These are phyloP conservation scores for Otatea glauca DNA, from an alignment of 176 grass and related monocot species.

Conservation along the genomic window DNA sequence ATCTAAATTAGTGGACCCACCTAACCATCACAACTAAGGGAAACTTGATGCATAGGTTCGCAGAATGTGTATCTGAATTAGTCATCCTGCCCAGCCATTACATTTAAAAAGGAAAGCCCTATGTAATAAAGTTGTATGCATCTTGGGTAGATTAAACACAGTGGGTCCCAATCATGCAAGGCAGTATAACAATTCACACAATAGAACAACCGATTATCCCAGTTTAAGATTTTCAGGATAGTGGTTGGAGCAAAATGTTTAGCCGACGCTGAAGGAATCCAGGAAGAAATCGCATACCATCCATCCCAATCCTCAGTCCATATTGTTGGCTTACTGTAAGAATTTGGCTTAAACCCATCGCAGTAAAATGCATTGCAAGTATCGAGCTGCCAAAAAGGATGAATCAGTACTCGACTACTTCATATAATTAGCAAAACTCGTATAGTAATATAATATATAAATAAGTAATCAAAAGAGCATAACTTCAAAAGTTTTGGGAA, in stretches of 20 bases:
- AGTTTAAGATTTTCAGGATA: background rate
- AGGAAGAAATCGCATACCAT: conserved; percentile 63
- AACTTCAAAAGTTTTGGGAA: conserved; percentile 28
- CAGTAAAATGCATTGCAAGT: conserved; percentile 98
- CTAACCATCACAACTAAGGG: background rate
- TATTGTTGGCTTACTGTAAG: conserved; percentile 70
- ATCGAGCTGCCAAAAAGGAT: conserved; percentile 64
- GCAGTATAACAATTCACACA: conserved; percentile 26
- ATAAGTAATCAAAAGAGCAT: conserved; percentile 27
- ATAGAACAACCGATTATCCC: conserved; percentile 29
- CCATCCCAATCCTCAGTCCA: conserved; percentile 99
- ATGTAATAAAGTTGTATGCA: background rate
- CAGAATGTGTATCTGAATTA: background rate
- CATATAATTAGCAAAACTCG: background rate
- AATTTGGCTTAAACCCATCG: conserved; percentile 88
- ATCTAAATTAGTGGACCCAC: background rate
- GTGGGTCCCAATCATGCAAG: background rate
- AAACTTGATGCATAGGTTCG: background rate
- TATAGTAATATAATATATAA: conserved; percentile 3
- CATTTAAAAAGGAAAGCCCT: conserved; percentile 3
- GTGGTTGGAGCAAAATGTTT: background rate
- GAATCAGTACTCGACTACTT: conserved; percentile 22
- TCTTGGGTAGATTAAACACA: conserved; percentile 4
- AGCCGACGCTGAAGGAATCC: background rate
- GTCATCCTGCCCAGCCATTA: background rate